phyloP scores from a whole-genome alignment of 129 eudicot species.

The Heracleum sosnowskyi region DNA sequence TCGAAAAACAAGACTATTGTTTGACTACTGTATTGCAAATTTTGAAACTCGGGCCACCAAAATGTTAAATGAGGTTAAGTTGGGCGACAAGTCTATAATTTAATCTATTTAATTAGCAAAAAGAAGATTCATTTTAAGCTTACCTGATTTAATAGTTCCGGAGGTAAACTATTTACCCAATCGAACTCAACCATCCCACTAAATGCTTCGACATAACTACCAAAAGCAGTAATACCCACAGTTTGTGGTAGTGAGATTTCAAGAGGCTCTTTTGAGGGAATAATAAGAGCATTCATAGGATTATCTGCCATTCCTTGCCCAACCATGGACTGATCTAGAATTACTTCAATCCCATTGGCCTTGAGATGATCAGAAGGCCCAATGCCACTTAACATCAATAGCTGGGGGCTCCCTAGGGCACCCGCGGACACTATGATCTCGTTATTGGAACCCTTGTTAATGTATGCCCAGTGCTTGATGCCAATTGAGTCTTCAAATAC shows the following conservation, averaged over 20 bases:
- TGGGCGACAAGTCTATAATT: too few relatives aligned
- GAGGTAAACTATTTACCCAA: constrained; percentile 6
- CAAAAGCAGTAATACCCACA: constrained; percentile 55
- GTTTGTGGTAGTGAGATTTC: constrained; percentile 53
- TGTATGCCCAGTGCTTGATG: constrained; percentile 38
- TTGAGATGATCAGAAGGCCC: constrained; percentile 50
- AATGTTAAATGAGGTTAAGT: too few relatives aligned
- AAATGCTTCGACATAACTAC: constrained; percentile 35
- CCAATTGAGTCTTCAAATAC: constrained; percentile 45
- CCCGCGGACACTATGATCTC: constrained; percentile 75
- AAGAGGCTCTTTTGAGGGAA: constrained; percentile 39
- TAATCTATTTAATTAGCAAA: background rate
- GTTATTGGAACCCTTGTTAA: constrained; percentile 35
- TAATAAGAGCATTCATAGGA: constrained; percentile 48
- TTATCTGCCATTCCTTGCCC: constrained; percentile 74
- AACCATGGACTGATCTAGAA: constrained; percentile 62
- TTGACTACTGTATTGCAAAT: too few relatives aligned
- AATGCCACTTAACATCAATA: constrained; percentile 68
- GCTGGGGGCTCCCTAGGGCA: constrained; percentile 80
- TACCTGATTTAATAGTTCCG: constrained; percentile 42
- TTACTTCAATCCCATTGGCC: constrained; percentile 37
- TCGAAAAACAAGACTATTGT: too few relatives aligned
- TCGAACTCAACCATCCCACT: constrained; percentile 41
- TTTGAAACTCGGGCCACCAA: too few relatives aligned
- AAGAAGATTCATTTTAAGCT: background rate